Conservation (phyloP, 73 alveolate species). For the Stentor roeselii region DNA sequence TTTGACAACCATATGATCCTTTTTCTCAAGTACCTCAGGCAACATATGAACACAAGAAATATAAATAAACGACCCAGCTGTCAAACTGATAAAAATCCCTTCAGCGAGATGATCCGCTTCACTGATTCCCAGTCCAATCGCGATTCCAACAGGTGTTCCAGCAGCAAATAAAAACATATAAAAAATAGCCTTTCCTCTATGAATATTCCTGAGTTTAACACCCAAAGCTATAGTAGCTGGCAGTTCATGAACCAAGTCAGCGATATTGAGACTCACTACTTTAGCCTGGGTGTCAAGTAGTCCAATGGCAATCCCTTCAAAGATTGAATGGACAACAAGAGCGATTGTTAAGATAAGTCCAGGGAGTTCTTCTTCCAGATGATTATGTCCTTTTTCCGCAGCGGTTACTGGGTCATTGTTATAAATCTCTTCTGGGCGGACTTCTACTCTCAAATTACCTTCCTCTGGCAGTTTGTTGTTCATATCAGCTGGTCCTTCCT, state of each 20-base stretch:
- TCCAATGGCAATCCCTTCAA: slow-evolving; percentile 91
- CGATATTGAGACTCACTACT: slow-evolving; percentile 44
- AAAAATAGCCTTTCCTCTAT: background rate
- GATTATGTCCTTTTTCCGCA: background rate
- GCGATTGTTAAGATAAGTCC: slow-evolving; percentile 66
- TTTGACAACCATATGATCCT: background rate
- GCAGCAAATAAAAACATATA: slow-evolving; percentile 40
- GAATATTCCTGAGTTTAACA: slow-evolving; percentile 50
- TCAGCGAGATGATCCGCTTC: slow-evolving; percentile 25
- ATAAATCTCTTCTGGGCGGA: background rate
- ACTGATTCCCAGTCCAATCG: slow-evolving; percentile 37
- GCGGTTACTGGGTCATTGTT: background rate
- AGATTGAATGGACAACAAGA: slow-evolving; percentile 73
- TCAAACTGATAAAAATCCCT: slow-evolving; percentile 51
- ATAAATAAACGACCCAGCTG: slow-evolving; percentile 75
- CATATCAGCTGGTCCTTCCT: background rate
- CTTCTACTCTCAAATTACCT: background rate
- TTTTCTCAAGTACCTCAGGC: slow-evolving; percentile 61
- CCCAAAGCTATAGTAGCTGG: slow-evolving; percentile 90
- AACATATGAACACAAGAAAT: slow-evolving; percentile 69
- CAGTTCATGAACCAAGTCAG: slow-evolving; percentile 77
- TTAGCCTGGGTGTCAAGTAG: background rate
- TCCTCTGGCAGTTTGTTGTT: background rate
- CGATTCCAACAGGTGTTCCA: slow-evolving; percentile 53
- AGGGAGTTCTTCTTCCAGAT: slow-evolving; percentile 13